Base-by-base conservation (phyloP, 2,329 filamentous ascomycete species). In the Reticulascus tulasneorum region DNA sequence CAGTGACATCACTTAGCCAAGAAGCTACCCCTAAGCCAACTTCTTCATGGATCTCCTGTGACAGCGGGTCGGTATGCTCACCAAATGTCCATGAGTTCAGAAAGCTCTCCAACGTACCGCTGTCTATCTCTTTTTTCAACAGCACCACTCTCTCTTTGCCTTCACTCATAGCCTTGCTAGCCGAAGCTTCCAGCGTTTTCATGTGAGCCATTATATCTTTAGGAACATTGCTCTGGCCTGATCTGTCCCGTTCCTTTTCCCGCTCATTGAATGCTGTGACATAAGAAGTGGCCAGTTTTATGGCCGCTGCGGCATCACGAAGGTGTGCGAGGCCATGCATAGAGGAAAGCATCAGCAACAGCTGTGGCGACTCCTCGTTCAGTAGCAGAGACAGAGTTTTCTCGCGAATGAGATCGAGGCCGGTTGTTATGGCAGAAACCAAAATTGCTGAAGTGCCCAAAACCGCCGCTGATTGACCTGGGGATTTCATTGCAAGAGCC, bases 221-320 rank as follows among this genome's bases (percentile, higher is more conserved):
- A 3, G 59, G 55, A 9, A 66, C 46, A 9, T 51, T 55, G 29
- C 54, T 63, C 42, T 57, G 59, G 2, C 62, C 62, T 1, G 60
- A 65, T 6, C 59, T 51, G 29, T 65, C 63, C 5, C 59, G 53
- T 28, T 63, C 60, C 40, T 60, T 65, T 35, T 63, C 58, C 6
- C 54, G 55, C n/a, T 64, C 60, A 29, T 61, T 60, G 29, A 59
- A 59, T 2, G 43, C 29, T 3, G 59, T 36, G 4, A 66, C 51
- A 56, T 65, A 64, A 19, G 55, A 50, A 3, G 52, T 46, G 0
- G 55, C 42, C 6, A 54, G 45, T 25, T 52, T 54, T 10, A 55
- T 49, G 4, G 63, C 65, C 3, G 42, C 43, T 0, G 62, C 57
- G 1, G 58, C 56, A 30, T 69, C 65, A 12, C 60, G 60, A 16